phyloP scores from a whole-genome alignment of 805 yeast species.

The Ogataea chonburiensis region DNA sequence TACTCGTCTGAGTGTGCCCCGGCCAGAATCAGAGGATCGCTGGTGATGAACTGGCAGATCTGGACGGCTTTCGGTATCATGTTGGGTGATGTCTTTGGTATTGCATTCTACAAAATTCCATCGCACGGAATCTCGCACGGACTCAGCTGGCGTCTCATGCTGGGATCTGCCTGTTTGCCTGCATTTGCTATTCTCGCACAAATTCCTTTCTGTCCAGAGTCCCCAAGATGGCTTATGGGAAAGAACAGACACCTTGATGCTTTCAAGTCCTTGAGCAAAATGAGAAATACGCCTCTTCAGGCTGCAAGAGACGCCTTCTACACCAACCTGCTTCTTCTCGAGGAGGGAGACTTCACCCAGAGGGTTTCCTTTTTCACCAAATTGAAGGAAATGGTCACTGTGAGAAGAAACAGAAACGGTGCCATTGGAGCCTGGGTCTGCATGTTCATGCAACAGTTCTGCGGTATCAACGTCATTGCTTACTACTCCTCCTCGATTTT shows the following conservation, averaged over 20 bases:
- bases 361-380: slow-evolving; percentile 39
- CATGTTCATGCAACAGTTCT: slow-evolving; percentile 39
- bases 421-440: slow-evolving; percentile 39
- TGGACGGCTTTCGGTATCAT: slow-evolving; percentile 41
- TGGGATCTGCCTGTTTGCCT: slow-evolving; percentile 45
- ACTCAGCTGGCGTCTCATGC: slow-evolving; percentile 55
- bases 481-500: slow-evolving; percentile 81
- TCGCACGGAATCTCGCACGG: slow-evolving; percentile 37
- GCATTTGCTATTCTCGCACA: slow-evolving; percentile 41
- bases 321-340: slow-evolving; percentile 50
- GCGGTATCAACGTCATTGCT: slow-evolving; percentile 45
- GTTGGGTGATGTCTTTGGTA: slow-evolving; percentile 40
- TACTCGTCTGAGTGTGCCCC: slow-evolving; percentile 39
- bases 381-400: slow-evolving; percentile 56
- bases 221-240: slow-evolving; percentile 43
- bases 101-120: slow-evolving; percentile 37
- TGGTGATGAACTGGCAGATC: slow-evolving; percentile 72
- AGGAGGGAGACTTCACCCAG: slow-evolving; percentile 43
- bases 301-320: slow-evolving; percentile 41
- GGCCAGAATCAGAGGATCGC: slow-evolving; percentile 35
- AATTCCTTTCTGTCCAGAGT: slow-evolving; percentile 38
- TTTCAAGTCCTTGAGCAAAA: slow-evolving; percentile 39
- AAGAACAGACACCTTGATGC: slow-evolving; percentile 46
- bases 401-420: slow-evolving; percentile 83
- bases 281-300: slow-evolving; percentile 30